phyloP scores from a whole-genome alignment of 257 asterid species.

The Petrea volubilis region DNA sequence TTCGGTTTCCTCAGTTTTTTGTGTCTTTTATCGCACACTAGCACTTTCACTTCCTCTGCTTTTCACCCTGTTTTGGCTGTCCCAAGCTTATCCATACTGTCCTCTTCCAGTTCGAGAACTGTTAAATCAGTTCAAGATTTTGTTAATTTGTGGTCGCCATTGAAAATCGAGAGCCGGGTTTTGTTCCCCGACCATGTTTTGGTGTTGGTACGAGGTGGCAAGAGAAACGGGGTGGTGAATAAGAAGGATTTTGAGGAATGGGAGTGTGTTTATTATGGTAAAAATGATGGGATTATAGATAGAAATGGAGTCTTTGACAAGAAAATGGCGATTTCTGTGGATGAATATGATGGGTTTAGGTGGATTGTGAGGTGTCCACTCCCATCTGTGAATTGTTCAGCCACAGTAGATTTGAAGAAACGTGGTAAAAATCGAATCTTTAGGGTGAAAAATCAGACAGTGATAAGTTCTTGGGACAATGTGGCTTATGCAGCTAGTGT shows the following conservation, averaged over 20 bases:
- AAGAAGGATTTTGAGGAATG: conserved; percentile 28
- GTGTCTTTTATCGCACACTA: conserved; percentile 43
- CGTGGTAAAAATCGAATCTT: conserved; percentile 35
- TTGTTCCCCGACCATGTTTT: conserved; percentile 79
- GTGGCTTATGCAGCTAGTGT: conserved; percentile 64
- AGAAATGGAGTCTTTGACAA: conserved; percentile 20
- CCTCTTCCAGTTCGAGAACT: conserved; percentile 48
- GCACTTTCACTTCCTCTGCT: conserved; percentile 44
- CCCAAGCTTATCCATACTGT: conserved; percentile 51
- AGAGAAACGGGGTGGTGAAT: conserved; percentile 26
- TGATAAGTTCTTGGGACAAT: conserved; percentile 69
- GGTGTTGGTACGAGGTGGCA: conserved; percentile 45
- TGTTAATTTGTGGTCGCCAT: conserved; percentile 23
- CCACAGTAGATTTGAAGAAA: conserved; percentile 39
- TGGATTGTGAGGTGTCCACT: conserved; percentile 73
- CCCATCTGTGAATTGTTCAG: conserved; percentile 51
- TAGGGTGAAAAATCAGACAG: conserved; percentile 45
- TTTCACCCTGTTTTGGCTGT: conserved; percentile 63
- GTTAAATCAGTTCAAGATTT: conserved; percentile 44
- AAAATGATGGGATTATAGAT: conserved; percentile 3
- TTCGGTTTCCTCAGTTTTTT: conserved; percentile 49
- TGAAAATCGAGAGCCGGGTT: conserved; percentile 66
- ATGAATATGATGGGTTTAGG: conserved; percentile 68
- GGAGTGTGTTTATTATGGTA: conserved; percentile 59
- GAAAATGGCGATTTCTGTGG: conserved; percentile 55